phyloP scores from a whole-genome alignment of 140 eudicot genomes.

The Anethum foeniculum region DNA sequence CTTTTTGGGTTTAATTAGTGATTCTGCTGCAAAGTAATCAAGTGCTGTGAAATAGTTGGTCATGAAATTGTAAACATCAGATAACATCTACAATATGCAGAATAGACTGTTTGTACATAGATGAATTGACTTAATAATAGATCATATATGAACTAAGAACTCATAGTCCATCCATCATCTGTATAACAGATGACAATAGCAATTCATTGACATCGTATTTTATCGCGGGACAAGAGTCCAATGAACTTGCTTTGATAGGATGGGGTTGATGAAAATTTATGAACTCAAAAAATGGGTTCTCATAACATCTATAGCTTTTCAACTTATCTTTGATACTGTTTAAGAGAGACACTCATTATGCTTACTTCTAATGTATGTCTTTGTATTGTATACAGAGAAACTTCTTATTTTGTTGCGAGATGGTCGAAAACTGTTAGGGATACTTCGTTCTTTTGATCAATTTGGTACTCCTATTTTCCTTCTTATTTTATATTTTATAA shows the following conservation, averaged over 20 bases:
- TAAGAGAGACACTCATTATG: not conserved
- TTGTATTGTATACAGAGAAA: slow-evolving; percentile 50
- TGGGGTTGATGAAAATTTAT: not conserved
- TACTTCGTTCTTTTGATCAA: slow-evolving; percentile 92
- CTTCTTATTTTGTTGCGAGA: slow-evolving; percentile 90
- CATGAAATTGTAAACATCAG: not conserved
- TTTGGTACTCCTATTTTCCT: slow-evolving; percentile 48
- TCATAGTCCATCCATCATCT: not conserved
- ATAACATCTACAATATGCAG: not conserved
- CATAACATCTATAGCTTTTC: not conserved
- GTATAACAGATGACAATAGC: not conserved
- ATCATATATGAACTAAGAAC: not conserved
- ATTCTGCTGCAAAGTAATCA: not conserved
- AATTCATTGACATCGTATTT: not conserved
- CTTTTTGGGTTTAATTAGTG: not conserved
- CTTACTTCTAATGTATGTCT: not conserved
- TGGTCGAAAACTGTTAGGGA: slow-evolving; percentile 84
- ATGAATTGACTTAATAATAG: not conserved
- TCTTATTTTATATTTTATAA: not conserved
- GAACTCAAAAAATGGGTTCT: not conserved
- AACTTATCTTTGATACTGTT: slow-evolving; percentile 4
- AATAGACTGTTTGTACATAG: not conserved
- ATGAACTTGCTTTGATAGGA: not conserved
- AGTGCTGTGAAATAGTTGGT: not conserved
- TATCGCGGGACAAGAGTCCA: not conserved